These are phyloP conservation scores for Fragilariopsis cylindrus DNA, from an alignment of 108 stramenopile genomes.

Conservation along the genomic window DNA sequence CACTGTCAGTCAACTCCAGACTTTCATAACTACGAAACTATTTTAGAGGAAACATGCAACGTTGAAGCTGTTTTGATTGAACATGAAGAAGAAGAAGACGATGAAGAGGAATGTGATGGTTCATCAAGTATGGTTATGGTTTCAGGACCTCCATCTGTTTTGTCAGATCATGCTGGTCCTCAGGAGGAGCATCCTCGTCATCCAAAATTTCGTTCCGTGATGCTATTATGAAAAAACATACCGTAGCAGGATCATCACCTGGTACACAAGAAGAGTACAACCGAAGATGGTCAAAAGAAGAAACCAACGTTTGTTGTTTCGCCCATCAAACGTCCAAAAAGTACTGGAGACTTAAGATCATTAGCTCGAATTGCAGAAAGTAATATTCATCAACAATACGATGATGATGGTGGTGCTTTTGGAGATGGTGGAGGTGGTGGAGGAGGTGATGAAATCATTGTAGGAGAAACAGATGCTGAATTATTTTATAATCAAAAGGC, in stretches of 20 bases:
- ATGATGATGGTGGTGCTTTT: too few relatives aligned
- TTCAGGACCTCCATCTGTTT: conserved; percentile 28
- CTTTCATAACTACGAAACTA: conserved; percentile 15
- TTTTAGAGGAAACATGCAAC: conserved; percentile 11
- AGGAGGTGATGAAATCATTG: conserved; percentile 48
- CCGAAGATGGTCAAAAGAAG: conserved; percentile 1
- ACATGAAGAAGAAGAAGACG: conserved; percentile 2
- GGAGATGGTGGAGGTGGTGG: background rate
- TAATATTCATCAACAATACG: background rate
- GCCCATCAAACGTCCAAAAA: conserved; percentile 40
- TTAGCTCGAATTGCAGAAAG: conserved; percentile 30
- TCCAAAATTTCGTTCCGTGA: conserved; percentile 34
- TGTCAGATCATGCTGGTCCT: conserved; percentile 13
- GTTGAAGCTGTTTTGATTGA: conserved; percentile 11
- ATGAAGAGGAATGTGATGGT: background rate
- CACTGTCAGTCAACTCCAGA: conserved; percentile 36
- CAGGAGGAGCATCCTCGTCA: background rate
- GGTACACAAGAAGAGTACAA: background rate
- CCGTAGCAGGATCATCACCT: background rate
- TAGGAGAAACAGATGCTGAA: conserved; percentile 76
- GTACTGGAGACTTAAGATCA: conserved; percentile 43
- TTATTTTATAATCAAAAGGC: conserved; percentile 77
- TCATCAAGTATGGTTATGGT: conserved; percentile 34
- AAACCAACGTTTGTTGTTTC: conserved; percentile 44
- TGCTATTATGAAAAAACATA: conserved; percentile 27